phyloP scores from a whole-genome alignment of 345 rosid genomes.

The Linum lewisii region DNA sequence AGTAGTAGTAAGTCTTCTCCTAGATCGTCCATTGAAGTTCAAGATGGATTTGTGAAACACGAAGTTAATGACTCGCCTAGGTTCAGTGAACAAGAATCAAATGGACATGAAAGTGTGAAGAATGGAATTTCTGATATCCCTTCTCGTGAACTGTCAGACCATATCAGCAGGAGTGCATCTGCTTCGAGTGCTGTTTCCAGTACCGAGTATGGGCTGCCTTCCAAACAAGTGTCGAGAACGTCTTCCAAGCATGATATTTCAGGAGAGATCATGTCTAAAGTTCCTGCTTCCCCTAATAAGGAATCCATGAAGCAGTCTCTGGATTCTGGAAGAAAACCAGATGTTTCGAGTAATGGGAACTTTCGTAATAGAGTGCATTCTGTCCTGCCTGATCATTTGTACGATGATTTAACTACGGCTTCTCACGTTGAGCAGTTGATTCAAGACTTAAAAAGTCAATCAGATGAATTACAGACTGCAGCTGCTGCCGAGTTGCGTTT shows the following conservation, averaged over 20 bases:
- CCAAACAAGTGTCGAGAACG: conserved; percentile 26
- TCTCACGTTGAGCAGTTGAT: conserved; percentile 46
- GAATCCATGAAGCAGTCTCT: conserved; percentile 28
- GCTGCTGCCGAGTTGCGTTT: conserved; percentile 80
- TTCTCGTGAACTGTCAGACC: conserved; percentile 48
- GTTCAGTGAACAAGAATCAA: conserved; percentile 35
- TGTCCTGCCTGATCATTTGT: conserved; percentile 23
- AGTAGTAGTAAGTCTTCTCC: conserved; percentile 46
- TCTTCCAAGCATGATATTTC: conserved; percentile 20
- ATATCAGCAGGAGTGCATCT: conserved; percentile 79
- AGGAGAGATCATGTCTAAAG: conserved; percentile 24
- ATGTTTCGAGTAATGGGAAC: conserved; percentile 25
- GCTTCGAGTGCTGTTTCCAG: conserved; percentile 63
- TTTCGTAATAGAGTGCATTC: conserved; percentile 17
- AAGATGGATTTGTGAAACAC: conserved; percentile 50
- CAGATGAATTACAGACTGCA: conserved; percentile 39
- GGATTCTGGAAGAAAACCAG: conserved; percentile 24
- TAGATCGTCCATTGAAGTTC: conserved; percentile 49
- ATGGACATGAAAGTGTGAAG: conserved; percentile 27
- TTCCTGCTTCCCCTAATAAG: conserved; percentile 25
- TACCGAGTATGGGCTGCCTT: conserved; percentile 46
- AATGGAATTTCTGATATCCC: conserved; percentile 35
- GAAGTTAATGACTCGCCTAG: conserved; percentile 39
- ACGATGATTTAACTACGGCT: conserved; percentile 35
- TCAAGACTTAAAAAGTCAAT: conserved; percentile 51